phyloP scores from a whole-genome alignment of 1,284 basidiomycete species.

The Heterobasidion parviporum region DNA sequence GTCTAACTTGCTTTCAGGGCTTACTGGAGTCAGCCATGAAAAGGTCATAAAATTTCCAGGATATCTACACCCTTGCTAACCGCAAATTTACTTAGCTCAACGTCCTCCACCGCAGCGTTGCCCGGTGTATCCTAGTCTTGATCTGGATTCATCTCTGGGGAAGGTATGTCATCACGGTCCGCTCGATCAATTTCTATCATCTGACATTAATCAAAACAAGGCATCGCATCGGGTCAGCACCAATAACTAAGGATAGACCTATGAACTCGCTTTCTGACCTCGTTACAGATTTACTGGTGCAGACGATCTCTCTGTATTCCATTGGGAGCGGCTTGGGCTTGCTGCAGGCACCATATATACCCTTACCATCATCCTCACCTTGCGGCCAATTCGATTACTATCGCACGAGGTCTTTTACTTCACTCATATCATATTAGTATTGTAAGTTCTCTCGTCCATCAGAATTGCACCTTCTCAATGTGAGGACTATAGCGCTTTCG shows the following conservation, averaged over 20 bases:
- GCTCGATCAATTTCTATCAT: no score
- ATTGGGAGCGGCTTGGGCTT: conserved; percentile 18
- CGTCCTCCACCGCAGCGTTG: conserved; percentile 19
- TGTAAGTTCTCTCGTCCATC: conserved; percentile 12
- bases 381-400: conserved; percentile 24
- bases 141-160: conserved; percentile 20
- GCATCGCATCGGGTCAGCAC: no score
- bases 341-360: conserved; percentile 23
- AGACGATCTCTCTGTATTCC: conserved; percentile 1
- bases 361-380: conserved; percentile 23
- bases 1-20: conserved; percentile 13
- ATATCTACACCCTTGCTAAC: not conserved
- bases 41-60: conserved; percentile 15
- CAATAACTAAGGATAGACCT: no score
- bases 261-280: no score
- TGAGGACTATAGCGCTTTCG: conserved; percentile 8
- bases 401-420: conserved; percentile 36
- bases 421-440: conserved; percentile 29
- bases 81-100: conserved; percentile 13
- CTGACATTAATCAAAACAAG: no score
- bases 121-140: conserved; percentile 17
- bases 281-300: conserved; percentile 1
- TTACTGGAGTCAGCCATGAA: conserved; percentile 33
- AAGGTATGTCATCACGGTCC: conserved; percentile 10
- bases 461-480: not conserved